These are phyloP conservation scores for Alopecurus myosuroides DNA, from an alignment of 176 grass and related monocot genomes.

Conservation along the genomic window DNA sequence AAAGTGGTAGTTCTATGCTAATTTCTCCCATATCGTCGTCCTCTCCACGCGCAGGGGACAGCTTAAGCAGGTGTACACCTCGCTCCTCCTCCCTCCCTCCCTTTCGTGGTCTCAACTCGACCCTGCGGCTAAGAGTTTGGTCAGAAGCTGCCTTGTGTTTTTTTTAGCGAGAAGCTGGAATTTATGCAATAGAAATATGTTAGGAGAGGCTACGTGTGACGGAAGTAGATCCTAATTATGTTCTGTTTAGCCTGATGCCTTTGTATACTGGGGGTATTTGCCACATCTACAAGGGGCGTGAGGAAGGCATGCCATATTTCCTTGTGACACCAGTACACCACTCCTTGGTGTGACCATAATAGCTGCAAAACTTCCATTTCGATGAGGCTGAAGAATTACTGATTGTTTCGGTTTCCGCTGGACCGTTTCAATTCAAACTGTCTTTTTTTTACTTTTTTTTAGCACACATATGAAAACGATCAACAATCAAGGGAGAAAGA, in stretches of 20 bases:
- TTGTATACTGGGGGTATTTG: too few relatives aligned
- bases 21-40: too few relatives aligned
- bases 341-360: too few relatives aligned
- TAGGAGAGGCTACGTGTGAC: neutral
- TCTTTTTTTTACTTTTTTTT: neutral
- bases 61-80: conserved; percentile 67
- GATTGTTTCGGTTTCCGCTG: neutral
- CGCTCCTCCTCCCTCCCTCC: neutral
- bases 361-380: too few relatives aligned
- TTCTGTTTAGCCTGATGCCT: neutral
- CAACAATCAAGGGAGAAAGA: neutral
- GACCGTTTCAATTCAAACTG: neutral
- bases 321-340: too few relatives aligned
- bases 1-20: too few relatives aligned
- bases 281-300: too few relatives aligned
- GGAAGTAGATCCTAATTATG: neutral
- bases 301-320: too few relatives aligned
- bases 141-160: neutral
- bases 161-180: neutral
- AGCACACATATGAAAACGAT: neutral
- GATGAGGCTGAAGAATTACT: neutral
- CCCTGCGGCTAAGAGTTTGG: neutral
- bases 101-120: neutral
- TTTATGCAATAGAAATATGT: neutral
- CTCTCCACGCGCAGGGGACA: conserved; percentile 90